A percentile compares a stretch with the other conserved stretches of the same genome.
Conservation (phyloP, 768 basidiomycete species). For the Boletus reticuloceps region DNA sequence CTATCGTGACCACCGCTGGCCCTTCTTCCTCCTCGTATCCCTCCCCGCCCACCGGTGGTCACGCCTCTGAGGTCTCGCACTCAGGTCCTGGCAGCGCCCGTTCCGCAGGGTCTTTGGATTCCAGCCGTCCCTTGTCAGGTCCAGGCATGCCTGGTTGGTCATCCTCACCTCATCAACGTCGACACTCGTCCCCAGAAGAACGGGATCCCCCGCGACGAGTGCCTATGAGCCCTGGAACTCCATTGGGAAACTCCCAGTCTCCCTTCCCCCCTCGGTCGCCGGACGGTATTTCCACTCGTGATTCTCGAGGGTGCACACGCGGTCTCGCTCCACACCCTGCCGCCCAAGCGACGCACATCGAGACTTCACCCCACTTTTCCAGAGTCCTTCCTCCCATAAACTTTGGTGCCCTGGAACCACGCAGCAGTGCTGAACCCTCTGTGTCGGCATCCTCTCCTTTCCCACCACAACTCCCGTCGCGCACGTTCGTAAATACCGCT, state of each 20-base stretch:
- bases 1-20: slow-evolving; percentile 39
- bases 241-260: slow-evolving; percentile 2
- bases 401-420: slow-evolving; percentile 14
- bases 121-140: slow-evolving; percentile 45
- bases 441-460: slow-evolving; percentile 21
- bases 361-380: slow-evolving; percentile 25
- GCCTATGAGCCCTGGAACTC: slow-evolving; percentile 8
- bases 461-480: slow-evolving; percentile 23
- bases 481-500: too few relatives aligned
- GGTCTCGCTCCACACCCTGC: slow-evolving; percentile 6
- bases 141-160: slow-evolving; percentile 51
- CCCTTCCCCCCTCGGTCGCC: slow-evolving; percentile 3
- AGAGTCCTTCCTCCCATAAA: slow-evolving; percentile 29
- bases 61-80: slow-evolving; percentile 11
- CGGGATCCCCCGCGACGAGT: slow-evolving; percentile 14
- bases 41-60: slow-evolving; percentile 4
- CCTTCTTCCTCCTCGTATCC: slow-evolving; percentile 17
- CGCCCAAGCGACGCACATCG: slow-evolving; percentile 10
- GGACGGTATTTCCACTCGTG: slow-evolving; percentile 6
- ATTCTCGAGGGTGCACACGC: slow-evolving; percentile 13
- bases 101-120: slow-evolving; percentile 31
- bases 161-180: slow-evolving; percentile 11
- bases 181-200: slow-evolving; percentile 17
- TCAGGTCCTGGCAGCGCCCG: slow-evolving; percentile 13
- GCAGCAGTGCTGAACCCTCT: slow-evolving; percentile 14